Conservation (phyloP, 768 basidiomycete genomes). For the Porphyrellus cyaneotinctus region DNA sequence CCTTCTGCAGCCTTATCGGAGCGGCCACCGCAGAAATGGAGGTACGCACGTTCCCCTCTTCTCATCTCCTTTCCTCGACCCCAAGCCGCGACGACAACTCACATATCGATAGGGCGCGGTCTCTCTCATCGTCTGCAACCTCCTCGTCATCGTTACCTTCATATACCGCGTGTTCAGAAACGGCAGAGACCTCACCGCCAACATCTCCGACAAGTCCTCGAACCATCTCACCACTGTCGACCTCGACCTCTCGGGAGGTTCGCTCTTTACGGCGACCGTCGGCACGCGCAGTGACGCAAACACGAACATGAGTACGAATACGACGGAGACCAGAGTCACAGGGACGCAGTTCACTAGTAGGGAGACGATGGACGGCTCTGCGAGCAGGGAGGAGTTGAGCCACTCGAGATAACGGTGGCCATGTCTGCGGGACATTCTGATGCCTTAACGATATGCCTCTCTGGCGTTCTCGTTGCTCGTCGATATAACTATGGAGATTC, state of each 20-base stretch:
- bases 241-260: slow-evolving; percentile 12
- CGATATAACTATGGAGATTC: no score
- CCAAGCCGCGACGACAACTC: background rate
- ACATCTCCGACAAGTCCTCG: background rate
- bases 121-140: slow-evolving; percentile 40
- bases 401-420: no score
- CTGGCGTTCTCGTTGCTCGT: background rate
- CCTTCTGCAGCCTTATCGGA: slow-evolving; percentile 11
- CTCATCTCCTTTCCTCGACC: no score
- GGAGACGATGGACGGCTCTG: slow-evolving; percentile 3
- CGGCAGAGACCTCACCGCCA: slow-evolving; percentile 14
- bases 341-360: background rate
- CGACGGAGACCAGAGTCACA: background rate
- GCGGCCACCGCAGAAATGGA: slow-evolving; percentile 40
- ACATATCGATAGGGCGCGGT: slow-evolving; percentile 28
- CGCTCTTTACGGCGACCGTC: background rate
- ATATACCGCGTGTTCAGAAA: slow-evolving; percentile 23
- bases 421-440: no score
- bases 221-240: slow-evolving; percentile 27
- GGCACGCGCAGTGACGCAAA: background rate
- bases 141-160: slow-evolving; percentile 37
- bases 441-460: background rate
- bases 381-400: background rate
- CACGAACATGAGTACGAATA: background rate
- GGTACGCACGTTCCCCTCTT: slow-evolving; percentile 23